Percentiles rank a stretch among this genome's conserved stretches.
Evolutionary conservation across 257 asterid genomes (phyloP).

Genomic region (Fraxinus cuspidata): DNA sequence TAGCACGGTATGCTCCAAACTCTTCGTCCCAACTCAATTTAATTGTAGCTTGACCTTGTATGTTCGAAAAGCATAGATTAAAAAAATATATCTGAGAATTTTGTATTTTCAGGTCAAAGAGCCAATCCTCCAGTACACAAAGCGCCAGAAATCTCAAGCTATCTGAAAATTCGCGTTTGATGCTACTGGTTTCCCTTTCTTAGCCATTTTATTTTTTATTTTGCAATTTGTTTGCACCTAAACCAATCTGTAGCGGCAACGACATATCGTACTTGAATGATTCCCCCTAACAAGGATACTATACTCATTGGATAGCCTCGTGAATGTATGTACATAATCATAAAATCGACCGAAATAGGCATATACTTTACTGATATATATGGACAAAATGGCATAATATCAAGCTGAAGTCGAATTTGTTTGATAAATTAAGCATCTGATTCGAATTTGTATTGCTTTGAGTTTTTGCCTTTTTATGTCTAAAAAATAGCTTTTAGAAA

Average conservation of each 20-base stretch:
- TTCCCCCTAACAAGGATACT: not conserved
- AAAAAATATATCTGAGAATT: not conserved
- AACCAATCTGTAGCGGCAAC: not conserved
- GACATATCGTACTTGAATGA: not conserved
- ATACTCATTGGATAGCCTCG: no score
- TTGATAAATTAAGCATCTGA: not conserved
- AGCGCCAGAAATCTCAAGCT: constrained; percentile 75
- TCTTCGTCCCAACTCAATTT: not conserved
- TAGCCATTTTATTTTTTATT: not conserved
- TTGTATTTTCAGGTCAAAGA: constrained; percentile 64
- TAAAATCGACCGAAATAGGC: not conserved
- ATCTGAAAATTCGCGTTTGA: constrained; percentile 31
- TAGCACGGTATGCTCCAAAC: constrained; percentile 66
- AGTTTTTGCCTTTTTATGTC: not conserved
- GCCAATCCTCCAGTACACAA: constrained; percentile 68
- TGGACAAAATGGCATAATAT: not conserved
- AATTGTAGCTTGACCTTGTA: not conserved
- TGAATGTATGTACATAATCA: no score
- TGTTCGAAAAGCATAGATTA: not conserved
- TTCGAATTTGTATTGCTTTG: not conserved
- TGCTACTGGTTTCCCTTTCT: not conserved
- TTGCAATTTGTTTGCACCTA: not conserved
- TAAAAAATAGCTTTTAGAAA: not conserved
- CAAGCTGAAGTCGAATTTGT: not conserved
- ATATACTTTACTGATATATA: not conserved